Conservation (phyloP, 164 flowering plant species). For the Chimonanthus praecox region DNA sequence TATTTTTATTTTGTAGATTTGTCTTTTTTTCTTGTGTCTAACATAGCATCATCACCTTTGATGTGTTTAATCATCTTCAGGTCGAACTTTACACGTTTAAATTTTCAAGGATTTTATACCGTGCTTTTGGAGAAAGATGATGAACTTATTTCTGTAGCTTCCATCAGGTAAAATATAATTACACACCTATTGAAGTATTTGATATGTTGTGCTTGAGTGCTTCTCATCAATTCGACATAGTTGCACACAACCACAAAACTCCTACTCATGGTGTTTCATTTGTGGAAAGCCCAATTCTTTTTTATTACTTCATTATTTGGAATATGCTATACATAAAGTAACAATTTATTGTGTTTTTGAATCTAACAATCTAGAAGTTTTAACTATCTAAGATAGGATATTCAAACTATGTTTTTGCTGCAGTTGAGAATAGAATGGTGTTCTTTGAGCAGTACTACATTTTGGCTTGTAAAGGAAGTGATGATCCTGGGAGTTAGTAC, state of each 20-base stretch:
- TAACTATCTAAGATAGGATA: too few relatives aligned
- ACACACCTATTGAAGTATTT: neutral
- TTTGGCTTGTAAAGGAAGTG: too few relatives aligned
- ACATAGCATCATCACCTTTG: neutral
- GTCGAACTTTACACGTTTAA: constrained; percentile 72
- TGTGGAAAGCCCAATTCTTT: neutral
- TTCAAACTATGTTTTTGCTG: too few relatives aligned
- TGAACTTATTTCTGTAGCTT: constrained; percentile 71
- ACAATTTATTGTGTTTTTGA: too few relatives aligned
- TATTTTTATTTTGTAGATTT: neutral
- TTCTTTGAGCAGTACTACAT: too few relatives aligned
- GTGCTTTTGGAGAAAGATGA: constrained; percentile 83
- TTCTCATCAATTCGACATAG: neutral
- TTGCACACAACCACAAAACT: neutral
- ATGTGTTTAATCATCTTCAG: constrained; percentile 29
- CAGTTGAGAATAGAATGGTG: too few relatives aligned
- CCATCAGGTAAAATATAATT: constrained; percentile 56
- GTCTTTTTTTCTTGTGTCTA: neutral
- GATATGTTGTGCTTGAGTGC: neutral
- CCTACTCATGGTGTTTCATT: neutral
- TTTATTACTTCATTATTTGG: too few relatives aligned
- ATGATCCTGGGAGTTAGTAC: too few relatives aligned
- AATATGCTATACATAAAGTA: too few relatives aligned
- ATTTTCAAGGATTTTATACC: constrained; percentile 80
- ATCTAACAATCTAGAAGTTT: too few relatives aligned